A percentile compares a stretch with the other conserved stretches of the same genome.
Conservation (phyloP, 2,329 filamentous ascomycete genomes). For the Cladosporium sp. region DNA sequence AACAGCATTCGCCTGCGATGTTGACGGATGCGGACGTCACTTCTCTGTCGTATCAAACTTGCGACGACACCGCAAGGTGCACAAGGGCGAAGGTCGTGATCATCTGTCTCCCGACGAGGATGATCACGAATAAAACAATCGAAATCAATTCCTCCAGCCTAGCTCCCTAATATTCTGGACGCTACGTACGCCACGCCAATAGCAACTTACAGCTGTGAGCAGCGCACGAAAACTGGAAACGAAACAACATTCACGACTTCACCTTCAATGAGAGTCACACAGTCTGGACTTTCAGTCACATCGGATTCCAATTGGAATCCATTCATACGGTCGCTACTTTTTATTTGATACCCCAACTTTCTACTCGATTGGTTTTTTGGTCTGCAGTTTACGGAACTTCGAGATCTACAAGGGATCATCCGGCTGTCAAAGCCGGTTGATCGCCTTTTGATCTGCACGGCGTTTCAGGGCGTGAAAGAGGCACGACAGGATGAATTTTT, state of each 20-base stretch:
- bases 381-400: conserved; percentile 8
- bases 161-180: conserved; percentile 11
- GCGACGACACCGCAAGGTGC: conserved; percentile 91
- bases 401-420: neutral
- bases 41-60: conserved; percentile 98
- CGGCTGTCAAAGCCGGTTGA: neutral
- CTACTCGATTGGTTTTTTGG: neutral
- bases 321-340: conserved; percentile 33
- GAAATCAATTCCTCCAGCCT: neutral
- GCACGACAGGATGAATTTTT: neutral
- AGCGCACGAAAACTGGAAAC: neutral
- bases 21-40: conserved; percentile 90
- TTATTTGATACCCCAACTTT: conserved; percentile 36
- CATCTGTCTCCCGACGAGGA: conserved; percentile 52
- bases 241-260: neutral
- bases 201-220: neutral
- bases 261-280: neutral
- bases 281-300: neutral
- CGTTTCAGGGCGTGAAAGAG: conserved; percentile 8
- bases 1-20: conserved; percentile 87
- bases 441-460: conserved; percentile 11
- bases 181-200: neutral
- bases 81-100: conserved; percentile 67
- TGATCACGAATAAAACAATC: conserved; percentile 40
- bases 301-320: neutral